Evolutionary conservation across 139 green algal species (phyloP), one percentile per base, ranked within the genome.

Genomic region (Coccomyxa sp.): DNA sequence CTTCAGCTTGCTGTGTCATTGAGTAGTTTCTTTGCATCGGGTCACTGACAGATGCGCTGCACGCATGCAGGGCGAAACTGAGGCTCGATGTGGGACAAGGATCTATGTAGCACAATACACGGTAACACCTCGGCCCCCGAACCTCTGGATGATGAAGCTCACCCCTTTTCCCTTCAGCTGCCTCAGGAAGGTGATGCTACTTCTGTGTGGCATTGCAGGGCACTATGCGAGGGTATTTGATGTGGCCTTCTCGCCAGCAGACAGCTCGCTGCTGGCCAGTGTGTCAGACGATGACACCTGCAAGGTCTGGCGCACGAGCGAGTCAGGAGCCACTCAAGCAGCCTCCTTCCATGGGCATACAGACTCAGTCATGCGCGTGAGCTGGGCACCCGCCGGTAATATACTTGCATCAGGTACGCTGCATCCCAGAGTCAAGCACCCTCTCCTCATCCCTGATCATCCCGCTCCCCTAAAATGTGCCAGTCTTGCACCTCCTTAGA

Each of bases 181-280:
- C 50, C 2, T 31, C 1, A 31, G 2, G 5, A 31, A 3, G 50
- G 18, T 64, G 2, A 64, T 31, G 50, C 2, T 64, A 31, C 4
- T 3, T 64, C 5, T 6, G 22, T 22, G 24, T 33, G 31, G 68
- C 31, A 22, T 6, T 40, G 41, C 78, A 82, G 78, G 72, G 14
- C 78, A 82, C 55, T 39, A 73, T 38, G 78, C 50, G 7, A 70
- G 78, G 7, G 58, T 82, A 6, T 82, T 77, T 44, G 78, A 78
- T 16, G 0, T 82, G 36, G 55, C 71, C 4, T 73, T 82, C 50
- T 69, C 40, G 24, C 37, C n/a, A 4, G 37, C 35, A 2, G 18
- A 29, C 9, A 18, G 18, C 37, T 5, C 1, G 31, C 71, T 69
- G 37, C n/a, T 78, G 39, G 78, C 78, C n/a, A 78, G 37, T 24